Percentiles rank a stretch among this genome's conserved stretches.
These are phyloP conservation scores for Clonostachys solani DNA, from an alignment of 2,329 filamentous ascomycete genomes.

Conservation along the genomic window DNA sequence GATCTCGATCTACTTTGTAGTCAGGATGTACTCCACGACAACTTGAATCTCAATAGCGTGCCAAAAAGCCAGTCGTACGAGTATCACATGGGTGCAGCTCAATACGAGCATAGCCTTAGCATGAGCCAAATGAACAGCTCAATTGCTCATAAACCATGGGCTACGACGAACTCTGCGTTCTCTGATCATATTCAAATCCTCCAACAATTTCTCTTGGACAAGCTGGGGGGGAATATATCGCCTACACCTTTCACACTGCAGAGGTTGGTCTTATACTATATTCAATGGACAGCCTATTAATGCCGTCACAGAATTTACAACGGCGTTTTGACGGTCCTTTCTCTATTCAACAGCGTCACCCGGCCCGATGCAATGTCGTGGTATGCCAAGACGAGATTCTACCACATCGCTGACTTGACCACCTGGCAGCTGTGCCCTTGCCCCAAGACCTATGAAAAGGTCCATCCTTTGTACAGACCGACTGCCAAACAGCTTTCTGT, in stretches of 20 bases:
- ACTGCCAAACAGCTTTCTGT: constrained; percentile 17
- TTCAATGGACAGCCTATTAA: not conserved
- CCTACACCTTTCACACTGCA: constrained; percentile 5
- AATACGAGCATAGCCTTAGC: constrained; percentile 14
- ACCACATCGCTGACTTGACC: constrained; percentile 23
- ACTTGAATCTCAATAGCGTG: constrained; percentile 13
- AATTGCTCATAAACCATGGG: constrained; percentile 14
- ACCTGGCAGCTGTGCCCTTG: constrained; percentile 24
- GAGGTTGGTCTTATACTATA: too few species aligned
- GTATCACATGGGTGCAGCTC: constrained; percentile 21
- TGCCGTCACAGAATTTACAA: constrained; percentile 11
- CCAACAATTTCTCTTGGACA: constrained; percentile 13
- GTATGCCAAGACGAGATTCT: constrained; percentile 33
- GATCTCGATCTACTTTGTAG: too few species aligned
- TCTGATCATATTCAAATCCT: constrained; percentile 20
- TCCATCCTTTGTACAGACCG: constrained; percentile 19
- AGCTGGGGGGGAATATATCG: too few species aligned
- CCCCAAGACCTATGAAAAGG: constrained; percentile 13
- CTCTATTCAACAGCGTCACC: constrained; percentile 26
- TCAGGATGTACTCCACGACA: not conserved
- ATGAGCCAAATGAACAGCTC: constrained; percentile 12
- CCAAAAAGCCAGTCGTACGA: constrained; percentile 21
- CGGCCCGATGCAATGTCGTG: constrained; percentile 25
- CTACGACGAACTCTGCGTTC: constrained; percentile 18
- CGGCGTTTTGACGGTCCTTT: constrained; percentile 19